Base-by-base conservation (phyloP, 2,329 filamentous ascomycete genomes). In the Phyllosticta citribraziliensis region DNA sequence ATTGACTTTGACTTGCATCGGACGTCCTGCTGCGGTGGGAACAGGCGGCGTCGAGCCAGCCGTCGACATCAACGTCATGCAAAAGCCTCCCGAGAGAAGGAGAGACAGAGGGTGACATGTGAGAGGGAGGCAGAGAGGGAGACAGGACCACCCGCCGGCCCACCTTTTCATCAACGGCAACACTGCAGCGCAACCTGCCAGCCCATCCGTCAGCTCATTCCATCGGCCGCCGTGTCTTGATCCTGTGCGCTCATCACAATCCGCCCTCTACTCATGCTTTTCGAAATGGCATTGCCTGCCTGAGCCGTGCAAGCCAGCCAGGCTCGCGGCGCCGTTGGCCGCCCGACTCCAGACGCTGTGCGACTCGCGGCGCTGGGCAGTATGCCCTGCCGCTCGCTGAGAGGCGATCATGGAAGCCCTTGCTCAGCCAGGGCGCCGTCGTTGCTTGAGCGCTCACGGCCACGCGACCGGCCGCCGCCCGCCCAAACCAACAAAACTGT, bases 361-460 rank as follows among this genome's bases (percentile, higher is more conserved):
- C 33, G 33, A 40, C 33, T 40, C 33, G 33, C 33, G 11, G 14
- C 14, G 10, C 33, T 40, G 33, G 2, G 14, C 33, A 60, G 27
- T 30, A 55, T 60, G 53, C 22, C 52, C 58, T 51, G 58, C 52
- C 55, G 30, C 54, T 51, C 33, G 51, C 52, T 60, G 35, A 17
- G 58, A 60, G 58, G 47, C 58, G 58, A 60, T 60, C 58, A 60
- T 60, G 58, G 58, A 25, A 60, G 58, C 51, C 58, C 58, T 60
- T 60, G 58, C 58, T 60, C 52, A 35, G 57, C 19, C 22, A 52
- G 51, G 50, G 25, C 50, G 57, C 33, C 52, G 52, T 20, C 55
- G 51, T 53, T 40, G 52, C 52, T 35, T 47, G 57, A 50, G 52
- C 52, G 19, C 52, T 22, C 35, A 11, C 58, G 54, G 52, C 58